Percentiles rank a stretch among this genome's conserved stretches.
These are phyloP conservation scores for Galerina marginata DNA, from an alignment of 768 basidiomycete species.

Conservation along the genomic window DNA sequence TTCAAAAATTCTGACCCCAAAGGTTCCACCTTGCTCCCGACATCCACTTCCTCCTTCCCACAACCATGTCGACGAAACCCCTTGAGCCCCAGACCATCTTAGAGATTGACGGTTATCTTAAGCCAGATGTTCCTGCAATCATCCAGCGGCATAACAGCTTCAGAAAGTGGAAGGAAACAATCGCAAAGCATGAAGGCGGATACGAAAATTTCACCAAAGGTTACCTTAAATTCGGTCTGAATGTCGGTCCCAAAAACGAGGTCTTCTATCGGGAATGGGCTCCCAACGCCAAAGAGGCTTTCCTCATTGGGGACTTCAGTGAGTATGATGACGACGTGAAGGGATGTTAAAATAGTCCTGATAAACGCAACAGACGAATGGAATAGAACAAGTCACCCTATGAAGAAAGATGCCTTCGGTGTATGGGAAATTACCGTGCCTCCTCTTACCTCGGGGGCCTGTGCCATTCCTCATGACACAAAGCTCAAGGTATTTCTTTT, in stretches of 20 bases:
- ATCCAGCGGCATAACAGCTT: conserved; percentile 70
- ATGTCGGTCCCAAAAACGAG: conserved; percentile 66
- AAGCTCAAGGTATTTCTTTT: conserved; percentile 81
- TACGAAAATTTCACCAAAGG: conserved; percentile 81
- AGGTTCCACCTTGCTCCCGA: conserved; percentile 17
- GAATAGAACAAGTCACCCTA: conserved; percentile 83
- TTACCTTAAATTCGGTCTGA: conserved; percentile 81
- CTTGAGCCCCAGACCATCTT: conserved; percentile 65
- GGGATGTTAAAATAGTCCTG: conserved; percentile 4
- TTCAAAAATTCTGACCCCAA: conserved; percentile 11
- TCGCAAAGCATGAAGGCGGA: conserved; percentile 84
- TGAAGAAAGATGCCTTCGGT: conserved; percentile 86
- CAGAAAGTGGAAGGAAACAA: conserved; percentile 76
- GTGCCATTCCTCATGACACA: conserved; percentile 91
- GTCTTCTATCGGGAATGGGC: conserved; percentile 96
- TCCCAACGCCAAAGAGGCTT: conserved; percentile 83
- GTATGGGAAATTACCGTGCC: conserved; percentile 88
- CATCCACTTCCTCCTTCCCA: conserved; percentile 13
- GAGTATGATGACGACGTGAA: conserved; percentile 37
- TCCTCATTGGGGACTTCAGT: conserved; percentile 97
- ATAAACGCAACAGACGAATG: conserved; percentile 69
- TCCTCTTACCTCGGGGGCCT: conserved; percentile 66
- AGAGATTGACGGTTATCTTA: conserved; percentile 74
- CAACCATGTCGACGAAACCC: conserved; percentile 46
- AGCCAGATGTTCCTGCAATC: conserved; percentile 73